These are phyloP conservation scores for Alternaria triticina DNA, from an alignment of 2,329 filamentous ascomycete genomes.

Conservation along the genomic window DNA sequence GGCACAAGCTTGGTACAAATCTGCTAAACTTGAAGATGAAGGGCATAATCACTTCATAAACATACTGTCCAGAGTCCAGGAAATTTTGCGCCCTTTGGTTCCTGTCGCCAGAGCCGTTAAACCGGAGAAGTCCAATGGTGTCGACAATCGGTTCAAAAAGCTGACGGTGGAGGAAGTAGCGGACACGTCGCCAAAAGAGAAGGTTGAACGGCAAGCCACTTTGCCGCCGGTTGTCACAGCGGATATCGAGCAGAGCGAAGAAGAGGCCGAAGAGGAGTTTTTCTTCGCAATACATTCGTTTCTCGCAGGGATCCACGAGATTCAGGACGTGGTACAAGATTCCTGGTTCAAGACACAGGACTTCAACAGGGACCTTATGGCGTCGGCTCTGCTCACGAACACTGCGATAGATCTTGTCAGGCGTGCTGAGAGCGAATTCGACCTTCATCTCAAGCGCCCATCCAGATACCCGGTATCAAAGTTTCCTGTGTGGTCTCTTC, in stretches of 20 bases:
- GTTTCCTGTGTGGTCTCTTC: neutral
- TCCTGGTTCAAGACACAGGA: neutral
- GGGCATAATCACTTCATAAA: neutral
- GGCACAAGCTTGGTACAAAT: neutral
- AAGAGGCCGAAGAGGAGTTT: neutral
- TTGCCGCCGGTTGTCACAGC: neutral
- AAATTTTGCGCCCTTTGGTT: neutral
- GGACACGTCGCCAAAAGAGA: neutral
- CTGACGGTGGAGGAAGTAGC: neutral
- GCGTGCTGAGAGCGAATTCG: neutral
- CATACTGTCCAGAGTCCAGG: neutral
- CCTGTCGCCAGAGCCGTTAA: neutral
- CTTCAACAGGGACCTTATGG: neutral
- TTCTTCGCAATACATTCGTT: neutral
- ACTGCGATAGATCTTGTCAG: neutral
- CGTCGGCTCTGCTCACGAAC: neutral
- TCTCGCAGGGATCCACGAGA: neutral
- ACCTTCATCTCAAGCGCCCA: neutral
- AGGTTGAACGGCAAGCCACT: neutral
- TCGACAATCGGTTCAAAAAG: neutral
- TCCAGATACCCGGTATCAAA: neutral
- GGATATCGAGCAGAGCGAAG: neutral
- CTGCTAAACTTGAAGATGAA: neutral
- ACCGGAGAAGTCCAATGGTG: neutral
- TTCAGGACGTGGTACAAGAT: neutral